phyloP scores from a whole-genome alignment of 2,329 filamentous ascomycete genomes.

The Colletotrichum sp. region DNA sequence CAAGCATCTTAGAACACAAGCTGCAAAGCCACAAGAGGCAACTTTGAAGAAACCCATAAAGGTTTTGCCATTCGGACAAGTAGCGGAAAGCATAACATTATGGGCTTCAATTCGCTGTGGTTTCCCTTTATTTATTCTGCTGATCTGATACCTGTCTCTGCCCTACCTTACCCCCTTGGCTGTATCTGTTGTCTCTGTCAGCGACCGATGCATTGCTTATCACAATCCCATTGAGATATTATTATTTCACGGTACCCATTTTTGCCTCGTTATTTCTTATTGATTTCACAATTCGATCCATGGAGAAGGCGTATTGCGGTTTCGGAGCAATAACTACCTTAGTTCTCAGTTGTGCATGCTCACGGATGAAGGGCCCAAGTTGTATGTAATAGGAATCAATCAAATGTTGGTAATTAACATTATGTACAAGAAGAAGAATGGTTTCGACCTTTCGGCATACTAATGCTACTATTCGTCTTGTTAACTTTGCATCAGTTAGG shows the following conservation, averaged over 20 bases:
- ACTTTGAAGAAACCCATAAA: too few species aligned
- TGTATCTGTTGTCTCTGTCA: rapidly evolving
- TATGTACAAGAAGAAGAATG: not conserved
- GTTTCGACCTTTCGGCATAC: not conserved
- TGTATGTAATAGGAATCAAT: not conserved
- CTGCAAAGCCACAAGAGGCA: too few species aligned
- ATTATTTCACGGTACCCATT: not conserved
- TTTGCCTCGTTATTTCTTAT: rapidly evolving
- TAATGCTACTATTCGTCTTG: too few species aligned
- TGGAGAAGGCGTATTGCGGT: rapidly evolving
- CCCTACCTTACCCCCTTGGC: rapidly evolving
- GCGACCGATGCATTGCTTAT: rapidly evolving
- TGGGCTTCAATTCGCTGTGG: rapidly evolving
- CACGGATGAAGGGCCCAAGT: rapidly evolving
- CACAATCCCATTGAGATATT: not conserved
- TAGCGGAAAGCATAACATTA: rapidly evolving
- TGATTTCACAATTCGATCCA: rapidly evolving
- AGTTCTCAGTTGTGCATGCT: not conserved
- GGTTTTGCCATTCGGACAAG: rapidly evolving
- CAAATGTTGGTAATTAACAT: not conserved
- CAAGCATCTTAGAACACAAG: not conserved
- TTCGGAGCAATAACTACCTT: not conserved
- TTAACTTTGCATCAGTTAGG: rapidly evolving
- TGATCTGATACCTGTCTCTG: rapidly evolving
- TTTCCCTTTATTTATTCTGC: rapidly evolving